These are phyloP conservation scores for Leccinum sublutescens DNA, from an alignment of 768 basidiomycete species.

Conservation along the genomic window DNA sequence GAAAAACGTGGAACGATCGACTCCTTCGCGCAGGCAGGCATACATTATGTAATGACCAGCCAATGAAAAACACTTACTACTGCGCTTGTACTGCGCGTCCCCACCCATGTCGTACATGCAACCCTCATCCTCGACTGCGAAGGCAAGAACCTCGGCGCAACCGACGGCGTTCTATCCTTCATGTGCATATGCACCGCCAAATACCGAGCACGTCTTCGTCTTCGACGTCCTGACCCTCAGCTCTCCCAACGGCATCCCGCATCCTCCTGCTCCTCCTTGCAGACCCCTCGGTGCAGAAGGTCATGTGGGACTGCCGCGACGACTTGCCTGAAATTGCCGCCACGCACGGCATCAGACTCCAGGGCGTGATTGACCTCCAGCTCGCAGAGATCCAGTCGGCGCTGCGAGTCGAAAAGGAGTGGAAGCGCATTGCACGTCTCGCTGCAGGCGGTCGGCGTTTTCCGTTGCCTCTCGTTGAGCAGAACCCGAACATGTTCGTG, in stretches of 20 bases:
- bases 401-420: slow-evolving; percentile 27
- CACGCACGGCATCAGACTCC: slow-evolving; percentile 28
- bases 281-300: slow-evolving; percentile 32
- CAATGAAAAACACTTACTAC: slow-evolving; percentile 19
- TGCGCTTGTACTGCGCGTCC: slow-evolving; percentile 23
- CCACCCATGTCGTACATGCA: slow-evolving; percentile 18
- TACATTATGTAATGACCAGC: background rate
- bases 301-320: slow-evolving; percentile 44
- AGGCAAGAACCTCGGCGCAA: slow-evolving; percentile 34
- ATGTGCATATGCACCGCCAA: slow-evolving; percentile 34
- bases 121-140: slow-evolving; percentile 40
- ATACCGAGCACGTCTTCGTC: slow-evolving; percentile 34
- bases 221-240: slow-evolving; percentile 36
- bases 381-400: slow-evolving; percentile 37
- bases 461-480: slow-evolving; percentile 21
- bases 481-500: slow-evolving; percentile 24
- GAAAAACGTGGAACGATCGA: too few relatives aligned
- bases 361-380: slow-evolving; percentile 40
- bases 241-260: slow-evolving; percentile 8
- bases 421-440: slow-evolving; percentile 28
- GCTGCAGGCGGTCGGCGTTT: slow-evolving; percentile 25
- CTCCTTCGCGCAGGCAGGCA: too few relatives aligned
- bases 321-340: slow-evolving; percentile 38
- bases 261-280: slow-evolving; percentile 27
- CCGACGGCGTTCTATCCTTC: slow-evolving; percentile 34